Percentiles rank a stretch among this genome's conserved stretches.
Conservation (phyloP, 139 green algal genomes). For the Micractinium conductrix region DNA sequence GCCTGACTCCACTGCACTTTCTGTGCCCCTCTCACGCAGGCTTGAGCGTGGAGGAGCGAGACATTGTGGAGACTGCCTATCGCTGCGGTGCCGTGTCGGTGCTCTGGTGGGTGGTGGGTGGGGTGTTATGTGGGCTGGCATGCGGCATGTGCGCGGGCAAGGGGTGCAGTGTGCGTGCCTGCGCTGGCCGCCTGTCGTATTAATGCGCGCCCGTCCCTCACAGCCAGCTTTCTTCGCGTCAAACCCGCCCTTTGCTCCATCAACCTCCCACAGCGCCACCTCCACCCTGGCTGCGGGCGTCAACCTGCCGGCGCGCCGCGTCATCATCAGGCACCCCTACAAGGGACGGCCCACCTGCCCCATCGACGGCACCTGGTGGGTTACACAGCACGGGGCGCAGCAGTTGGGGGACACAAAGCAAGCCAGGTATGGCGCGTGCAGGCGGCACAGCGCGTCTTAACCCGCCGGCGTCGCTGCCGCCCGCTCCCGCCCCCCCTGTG, state of each 20-base stretch:
- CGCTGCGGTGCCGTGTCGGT: conserved; percentile 79
- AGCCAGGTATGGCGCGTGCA: not conserved
- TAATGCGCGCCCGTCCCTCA: too few species aligned
- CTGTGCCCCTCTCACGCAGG: conserved; percentile 35
- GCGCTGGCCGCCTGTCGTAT: too few species aligned
- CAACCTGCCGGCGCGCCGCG: conserved; percentile 87
- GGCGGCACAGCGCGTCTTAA: too few species aligned
- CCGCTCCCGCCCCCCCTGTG: not conserved
- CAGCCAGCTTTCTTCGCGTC: too few species aligned
- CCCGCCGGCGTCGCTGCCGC: not conserved
- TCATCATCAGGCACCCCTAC: conserved; percentile 83
- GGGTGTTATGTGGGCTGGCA: too few species aligned
- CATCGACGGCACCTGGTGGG: conserved; percentile 61
- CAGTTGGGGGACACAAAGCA: not conserved
- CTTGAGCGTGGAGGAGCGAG: conserved; percentile 65
- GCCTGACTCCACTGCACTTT: too few species aligned
- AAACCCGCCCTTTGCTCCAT: too few species aligned
- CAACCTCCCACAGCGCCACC: too few species aligned
- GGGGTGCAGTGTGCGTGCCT: too few species aligned
- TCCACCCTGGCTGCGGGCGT: conserved; percentile 93
- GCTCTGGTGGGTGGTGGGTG: too few species aligned
- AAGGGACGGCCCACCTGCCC: conserved; percentile 40
- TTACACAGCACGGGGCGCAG: too few species aligned
- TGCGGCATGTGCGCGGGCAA: too few species aligned
- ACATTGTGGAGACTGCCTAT: conserved; percentile 87